Conservation (phyloP, 345 rosid species). For the Pistacia integerrima region DNA sequence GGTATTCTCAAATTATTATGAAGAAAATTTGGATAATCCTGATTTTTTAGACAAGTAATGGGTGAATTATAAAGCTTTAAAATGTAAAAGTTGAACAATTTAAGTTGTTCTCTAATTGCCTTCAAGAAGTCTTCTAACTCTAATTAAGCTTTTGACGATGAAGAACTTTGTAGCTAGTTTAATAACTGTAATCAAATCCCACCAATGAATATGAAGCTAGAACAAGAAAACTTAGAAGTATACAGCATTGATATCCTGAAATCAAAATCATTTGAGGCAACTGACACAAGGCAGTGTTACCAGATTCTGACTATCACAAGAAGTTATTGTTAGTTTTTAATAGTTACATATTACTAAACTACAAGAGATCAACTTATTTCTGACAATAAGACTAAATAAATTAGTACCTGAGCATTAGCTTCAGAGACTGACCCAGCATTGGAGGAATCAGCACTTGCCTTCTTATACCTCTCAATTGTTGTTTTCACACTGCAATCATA, state of each 20-base stretch:
- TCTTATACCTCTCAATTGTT: slow-evolving; percentile 95
- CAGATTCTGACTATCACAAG: too few relatives aligned
- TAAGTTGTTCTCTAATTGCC: background rate
- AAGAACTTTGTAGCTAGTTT: background rate
- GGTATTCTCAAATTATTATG: too few relatives aligned
- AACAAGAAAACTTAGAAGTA: too few relatives aligned
- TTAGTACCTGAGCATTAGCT: slow-evolving; percentile 80
- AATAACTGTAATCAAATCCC: too few relatives aligned
- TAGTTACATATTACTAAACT: background rate
- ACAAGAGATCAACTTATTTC: background rate
- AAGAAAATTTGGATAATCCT: too few relatives aligned
- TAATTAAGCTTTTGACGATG: background rate
- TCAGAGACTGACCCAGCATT: slow-evolving; percentile 74
- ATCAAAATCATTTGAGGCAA: background rate
- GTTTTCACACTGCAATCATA: slow-evolving; percentile 68
- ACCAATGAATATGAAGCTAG: background rate
- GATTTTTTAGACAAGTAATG: too few relatives aligned
- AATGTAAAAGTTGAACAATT: too few relatives aligned
- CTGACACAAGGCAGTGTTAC: too few relatives aligned
- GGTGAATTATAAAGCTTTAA: too few relatives aligned
- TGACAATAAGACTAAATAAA: background rate
- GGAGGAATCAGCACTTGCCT: slow-evolving; percentile 65
- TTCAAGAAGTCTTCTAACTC: background rate
- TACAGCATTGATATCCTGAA: background rate
- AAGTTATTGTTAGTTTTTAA: background rate